phyloP scores from a whole-genome alignment of 768 basidiomycete genomes.

The Russula earlei region DNA sequence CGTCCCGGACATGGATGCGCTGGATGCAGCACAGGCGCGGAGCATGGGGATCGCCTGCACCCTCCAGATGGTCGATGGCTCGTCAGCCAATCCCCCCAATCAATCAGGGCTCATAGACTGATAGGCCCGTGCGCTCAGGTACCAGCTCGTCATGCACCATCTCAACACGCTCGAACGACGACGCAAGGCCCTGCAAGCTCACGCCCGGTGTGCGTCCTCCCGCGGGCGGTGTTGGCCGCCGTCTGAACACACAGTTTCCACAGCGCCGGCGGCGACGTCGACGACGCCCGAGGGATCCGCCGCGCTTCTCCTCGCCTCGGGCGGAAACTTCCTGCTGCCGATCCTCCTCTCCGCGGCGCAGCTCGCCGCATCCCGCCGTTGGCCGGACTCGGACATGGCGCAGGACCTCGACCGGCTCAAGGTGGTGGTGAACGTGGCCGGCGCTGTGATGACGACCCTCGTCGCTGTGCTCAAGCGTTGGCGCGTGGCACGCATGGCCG shows the following conservation, averaged over 20 bases:
- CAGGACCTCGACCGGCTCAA: conserved; percentile 10
- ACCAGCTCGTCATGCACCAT: conserved; percentile 11
- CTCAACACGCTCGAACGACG: conserved; percentile 14
- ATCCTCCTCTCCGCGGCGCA: conserved; percentile 12
- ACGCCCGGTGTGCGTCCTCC: neutral
- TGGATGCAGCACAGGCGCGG: conserved; percentile 9
- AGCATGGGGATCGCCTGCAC: conserved; percentile 12
- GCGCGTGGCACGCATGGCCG: neutral
- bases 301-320: conserved; percentile 4
- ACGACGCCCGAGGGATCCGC: neutral
- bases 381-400: conserved; percentile 14
- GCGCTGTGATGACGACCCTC: conserved; percentile 4
- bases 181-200: neutral
- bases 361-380: conserved; percentile 8
- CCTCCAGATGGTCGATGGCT: conserved; percentile 12
- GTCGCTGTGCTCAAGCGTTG: conserved; percentile 10
- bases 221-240: no score
- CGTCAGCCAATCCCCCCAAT: neutral
- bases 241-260: neutral
- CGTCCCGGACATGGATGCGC: conserved; percentile 5
- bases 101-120: neutral
- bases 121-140: neutral
- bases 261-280: conserved; percentile 7
- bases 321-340: conserved; percentile 9
- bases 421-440: conserved; percentile 14